phyloP scores from a whole-genome alignment of 176 grass and related monocot species.

The Triticum dicoccoides region DNA sequence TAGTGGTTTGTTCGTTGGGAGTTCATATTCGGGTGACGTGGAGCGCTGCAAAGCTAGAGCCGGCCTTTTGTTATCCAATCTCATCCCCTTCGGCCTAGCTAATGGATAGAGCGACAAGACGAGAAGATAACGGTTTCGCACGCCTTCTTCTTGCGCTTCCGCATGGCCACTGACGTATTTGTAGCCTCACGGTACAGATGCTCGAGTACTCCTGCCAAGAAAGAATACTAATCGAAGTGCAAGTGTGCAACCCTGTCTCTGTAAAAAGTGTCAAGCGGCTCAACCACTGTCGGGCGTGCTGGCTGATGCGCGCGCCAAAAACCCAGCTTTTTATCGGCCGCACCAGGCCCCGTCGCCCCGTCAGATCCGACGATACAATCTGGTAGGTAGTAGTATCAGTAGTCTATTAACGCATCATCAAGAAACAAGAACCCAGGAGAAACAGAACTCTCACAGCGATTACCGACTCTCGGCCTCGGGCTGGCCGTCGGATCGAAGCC shows the following conservation, averaged over 20 bases:
- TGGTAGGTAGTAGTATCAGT: background rate
- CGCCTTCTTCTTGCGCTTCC: background rate
- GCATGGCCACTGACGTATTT: background rate
- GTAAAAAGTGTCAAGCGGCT: background rate
- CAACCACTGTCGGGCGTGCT: slow-evolving; percentile 25
- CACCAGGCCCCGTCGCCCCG: background rate
- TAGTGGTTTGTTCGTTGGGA: background rate
- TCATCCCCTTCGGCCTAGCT: background rate
- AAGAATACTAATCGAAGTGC: background rate
- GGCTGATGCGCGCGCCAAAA: slow-evolving; percentile 7
- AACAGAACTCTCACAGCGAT: no score
- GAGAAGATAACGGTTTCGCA: background rate
- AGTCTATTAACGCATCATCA: no score
- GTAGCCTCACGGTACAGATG: background rate
- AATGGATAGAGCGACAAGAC: background rate
- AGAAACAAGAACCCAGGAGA: no score
- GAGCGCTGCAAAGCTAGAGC: background rate
- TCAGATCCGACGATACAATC: slow-evolving; percentile 3
- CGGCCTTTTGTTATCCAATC: background rate
- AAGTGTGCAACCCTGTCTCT: background rate
- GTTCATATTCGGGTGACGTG: background rate
- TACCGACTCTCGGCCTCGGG: no score
- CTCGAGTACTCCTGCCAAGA: background rate
- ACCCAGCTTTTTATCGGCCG: background rate
- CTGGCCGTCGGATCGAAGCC: no score